phyloP scores from a whole-genome alignment of 257 asterid genomes.

The Solanum etuberosum region DNA sequence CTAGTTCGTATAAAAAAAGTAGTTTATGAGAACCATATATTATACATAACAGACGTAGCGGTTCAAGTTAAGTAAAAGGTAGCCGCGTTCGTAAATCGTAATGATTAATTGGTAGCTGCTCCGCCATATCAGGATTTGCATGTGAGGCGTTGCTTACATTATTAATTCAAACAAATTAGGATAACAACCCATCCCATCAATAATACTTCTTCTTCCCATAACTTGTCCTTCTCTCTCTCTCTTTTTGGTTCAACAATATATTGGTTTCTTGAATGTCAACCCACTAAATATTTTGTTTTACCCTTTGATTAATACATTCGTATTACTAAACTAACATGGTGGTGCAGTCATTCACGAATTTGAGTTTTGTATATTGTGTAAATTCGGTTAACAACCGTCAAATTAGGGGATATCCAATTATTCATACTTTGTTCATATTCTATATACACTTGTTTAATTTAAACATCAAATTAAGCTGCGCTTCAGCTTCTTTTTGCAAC shows the following conservation, averaged over 20 bases:
- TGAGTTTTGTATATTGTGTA: too few species aligned
- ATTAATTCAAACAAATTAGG: neutral
- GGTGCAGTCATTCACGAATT: fast-evolving
- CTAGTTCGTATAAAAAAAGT: too few species aligned
- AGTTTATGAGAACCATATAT: too few species aligned
- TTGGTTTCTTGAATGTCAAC: neutral
- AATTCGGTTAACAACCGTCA: neutral
- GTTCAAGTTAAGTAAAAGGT: neutral
- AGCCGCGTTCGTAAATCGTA: neutral
- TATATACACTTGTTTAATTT: neutral
- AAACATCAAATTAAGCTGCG: neutral
- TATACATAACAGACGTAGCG: neutral
- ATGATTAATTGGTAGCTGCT: neutral
- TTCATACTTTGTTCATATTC: neutral
- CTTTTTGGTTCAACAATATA: neutral
- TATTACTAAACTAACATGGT: neutral
- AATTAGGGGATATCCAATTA: neutral
- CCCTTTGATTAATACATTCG: neutral
- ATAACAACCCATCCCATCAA: neutral
- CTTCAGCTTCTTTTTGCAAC: neutral
- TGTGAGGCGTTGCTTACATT: neutral
- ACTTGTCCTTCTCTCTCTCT: neutral
- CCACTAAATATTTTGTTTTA: neutral
- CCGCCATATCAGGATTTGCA: neutral
- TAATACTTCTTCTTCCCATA: neutral